Conservation (phyloP, 176 grass and related monocot species). For the Cymbopogon citratus region DNA sequence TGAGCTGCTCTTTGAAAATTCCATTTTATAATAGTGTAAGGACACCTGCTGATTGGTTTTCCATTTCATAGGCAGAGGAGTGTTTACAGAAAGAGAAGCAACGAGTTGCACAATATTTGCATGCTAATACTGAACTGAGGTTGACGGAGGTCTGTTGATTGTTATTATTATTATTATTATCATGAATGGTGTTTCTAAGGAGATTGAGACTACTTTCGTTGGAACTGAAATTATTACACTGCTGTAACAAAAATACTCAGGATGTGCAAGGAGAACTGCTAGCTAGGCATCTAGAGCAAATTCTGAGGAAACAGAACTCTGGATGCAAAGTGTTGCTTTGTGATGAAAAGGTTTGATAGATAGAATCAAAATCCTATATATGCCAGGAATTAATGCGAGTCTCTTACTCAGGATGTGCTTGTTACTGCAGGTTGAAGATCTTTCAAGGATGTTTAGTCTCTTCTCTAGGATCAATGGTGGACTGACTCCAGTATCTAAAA, state of each 20-base stretch:
- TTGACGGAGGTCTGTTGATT: constrained; percentile 48
- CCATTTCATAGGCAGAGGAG: constrained; percentile 55
- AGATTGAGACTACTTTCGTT: neutral
- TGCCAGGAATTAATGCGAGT: neutral
- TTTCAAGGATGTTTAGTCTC: constrained; percentile 79
- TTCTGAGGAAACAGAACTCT: constrained; percentile 68
- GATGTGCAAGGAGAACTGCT: constrained; percentile 40
- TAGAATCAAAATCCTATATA: neutral
- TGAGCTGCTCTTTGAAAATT: neutral
- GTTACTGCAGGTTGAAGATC: constrained; percentile 47
- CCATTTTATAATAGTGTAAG: neutral
- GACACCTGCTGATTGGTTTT: neutral
- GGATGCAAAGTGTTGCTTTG: constrained; percentile 64
- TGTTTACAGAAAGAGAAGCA: constrained; percentile 66
- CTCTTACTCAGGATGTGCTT: neutral
- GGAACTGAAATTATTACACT: neutral
- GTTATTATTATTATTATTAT: too few relatives aligned
- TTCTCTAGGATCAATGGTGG: constrained; percentile 53
- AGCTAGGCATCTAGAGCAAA: constrained; percentile 42
- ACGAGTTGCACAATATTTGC: constrained; percentile 54
- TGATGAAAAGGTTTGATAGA: constrained; percentile 56
- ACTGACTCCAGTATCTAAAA: constrained; percentile 46
- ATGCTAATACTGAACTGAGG: constrained; percentile 51
- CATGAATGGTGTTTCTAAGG: neutral
- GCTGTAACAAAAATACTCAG: neutral